phyloP scores from a whole-genome alignment of 805 yeast genomes.

The Cyberlindnera maritima region DNA sequence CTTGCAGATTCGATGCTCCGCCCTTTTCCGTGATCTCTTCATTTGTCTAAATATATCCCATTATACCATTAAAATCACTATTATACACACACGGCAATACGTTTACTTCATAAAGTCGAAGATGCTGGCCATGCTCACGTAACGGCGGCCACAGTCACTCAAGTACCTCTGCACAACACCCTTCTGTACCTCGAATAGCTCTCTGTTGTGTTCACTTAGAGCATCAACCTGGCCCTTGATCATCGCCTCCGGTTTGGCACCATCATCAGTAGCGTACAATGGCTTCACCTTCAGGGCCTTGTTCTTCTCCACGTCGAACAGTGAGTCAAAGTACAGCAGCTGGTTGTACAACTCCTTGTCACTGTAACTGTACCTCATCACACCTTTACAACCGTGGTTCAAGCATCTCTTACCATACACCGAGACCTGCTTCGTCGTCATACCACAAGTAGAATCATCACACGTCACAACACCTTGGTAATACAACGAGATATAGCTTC shows the following conservation, averaged over 20 bases:
- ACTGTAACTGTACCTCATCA: constrained; percentile 70
- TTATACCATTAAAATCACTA: background rate
- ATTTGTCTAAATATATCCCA: background rate
- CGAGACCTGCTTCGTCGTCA: constrained; percentile 76
- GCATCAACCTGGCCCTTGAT: constrained; percentile 61
- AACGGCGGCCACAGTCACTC: constrained; percentile 81
- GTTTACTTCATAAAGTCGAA: constrained; percentile 53
- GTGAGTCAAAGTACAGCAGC: constrained; percentile 68
- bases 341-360: constrained; percentile 87
- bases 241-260: constrained; percentile 31
- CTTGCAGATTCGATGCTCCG: background rate
- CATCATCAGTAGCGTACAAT: constrained; percentile 38
- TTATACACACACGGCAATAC: background rate
- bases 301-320: constrained; percentile 82
- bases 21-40: background rate
- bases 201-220: constrained; percentile 76
- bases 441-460: constrained; percentile 81
- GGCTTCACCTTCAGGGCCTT: constrained; percentile 56
- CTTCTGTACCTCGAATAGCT: constrained; percentile 49
- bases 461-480: constrained; percentile 87
- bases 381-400: constrained; percentile 61
- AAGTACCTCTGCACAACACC: constrained; percentile 70
- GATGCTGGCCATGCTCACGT: constrained; percentile 80
- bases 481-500: constrained; percentile 68
- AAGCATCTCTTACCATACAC: constrained; percentile 89